Evolutionary conservation across 73 alveolate species (phyloP).

Genomic region (Paramecium pentaurelia): DNA sequence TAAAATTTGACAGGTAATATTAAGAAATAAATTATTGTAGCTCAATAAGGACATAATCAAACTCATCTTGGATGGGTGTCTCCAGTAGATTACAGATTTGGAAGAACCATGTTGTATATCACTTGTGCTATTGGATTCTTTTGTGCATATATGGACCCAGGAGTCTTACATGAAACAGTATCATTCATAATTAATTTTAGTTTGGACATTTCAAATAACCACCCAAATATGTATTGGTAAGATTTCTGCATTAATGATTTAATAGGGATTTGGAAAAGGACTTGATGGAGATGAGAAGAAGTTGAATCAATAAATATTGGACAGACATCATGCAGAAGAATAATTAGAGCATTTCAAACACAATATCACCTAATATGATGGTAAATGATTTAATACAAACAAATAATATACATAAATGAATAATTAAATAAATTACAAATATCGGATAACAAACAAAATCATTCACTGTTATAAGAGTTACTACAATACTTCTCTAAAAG

Average conservation of each 20-base stretch:
- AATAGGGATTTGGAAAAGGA: constrained; percentile 36
- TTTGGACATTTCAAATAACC: constrained; percentile 41
- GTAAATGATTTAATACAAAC: neutral
- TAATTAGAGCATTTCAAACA: constrained; percentile 30
- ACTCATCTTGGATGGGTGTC: constrained; percentile 24
- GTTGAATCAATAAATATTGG: neutral
- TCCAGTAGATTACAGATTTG: constrained; percentile 26
- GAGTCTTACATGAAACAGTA: constrained; percentile 22
- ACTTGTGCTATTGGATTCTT: neutral
- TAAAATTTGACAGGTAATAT: neutral
- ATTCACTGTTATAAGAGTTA: neutral
- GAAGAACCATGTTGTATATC: neutral
- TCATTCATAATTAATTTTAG: neutral
- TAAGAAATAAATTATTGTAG: neutral
- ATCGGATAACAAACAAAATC: neutral
- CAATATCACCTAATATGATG: neutral
- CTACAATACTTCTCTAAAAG: neutral
- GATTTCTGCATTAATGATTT: neutral
- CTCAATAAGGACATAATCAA: neutral
- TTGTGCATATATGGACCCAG: constrained; percentile 1
- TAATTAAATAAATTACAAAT: neutral
- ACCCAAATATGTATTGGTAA: constrained; percentile 1
- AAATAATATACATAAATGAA: neutral
- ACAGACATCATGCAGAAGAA: constrained; percentile 30
- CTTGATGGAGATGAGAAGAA: neutral